Base-by-base conservation (phyloP, 108 stramenopile species). In the Nitzschia sp. region DNA sequence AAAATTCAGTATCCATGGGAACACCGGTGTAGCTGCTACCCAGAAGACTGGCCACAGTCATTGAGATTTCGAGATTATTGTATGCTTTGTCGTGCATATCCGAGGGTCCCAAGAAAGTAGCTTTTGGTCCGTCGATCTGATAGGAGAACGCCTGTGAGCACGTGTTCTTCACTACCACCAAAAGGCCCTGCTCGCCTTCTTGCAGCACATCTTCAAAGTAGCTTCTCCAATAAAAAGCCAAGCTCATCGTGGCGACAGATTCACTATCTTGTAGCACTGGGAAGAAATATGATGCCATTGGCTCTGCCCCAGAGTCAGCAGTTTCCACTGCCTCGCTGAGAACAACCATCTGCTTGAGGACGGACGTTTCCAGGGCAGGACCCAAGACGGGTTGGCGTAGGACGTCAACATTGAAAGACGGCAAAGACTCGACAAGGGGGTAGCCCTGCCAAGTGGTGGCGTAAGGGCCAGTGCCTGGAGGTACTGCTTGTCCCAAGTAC, bases 91-190 rank as follows among this genome's bases (percentile, higher is more conserved):
- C 53, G 33, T 75, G 67, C 0, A 54, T 33, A 55, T 75, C 74
- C n/a, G 60, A 66, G 5, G 0, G n/a, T 0, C 80, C 80, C 13
- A 76, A 16, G 21, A 45, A 70, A 0, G 38, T 66, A 0, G 57
- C 72, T 0, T 69, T 36, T 1, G 31, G 28, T 46, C 80, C 80
- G 25, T 69, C 36, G 2, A 81, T 33, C 21, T 25, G n/a, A 31
- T 76, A 83, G 2, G 78, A 72, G 41, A 72, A 76, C 9, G 47
- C 6, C 23, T 71, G 50, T 11, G 26, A 36, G 44, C 75, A 72
- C 8, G 63, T 22, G 34, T 71, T 79, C 3, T 75, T 44, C 2
- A 83, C 35, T 5, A 76, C 78, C 8, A 70, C 58, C n/a, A 72
- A 41, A 0, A 83, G 17, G n/a, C 82, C 82, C 1, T 45, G 19